Base-by-base conservation (phyloP, 805 yeast genomes). In the Sungouiozyma ichnusensis region DNA sequence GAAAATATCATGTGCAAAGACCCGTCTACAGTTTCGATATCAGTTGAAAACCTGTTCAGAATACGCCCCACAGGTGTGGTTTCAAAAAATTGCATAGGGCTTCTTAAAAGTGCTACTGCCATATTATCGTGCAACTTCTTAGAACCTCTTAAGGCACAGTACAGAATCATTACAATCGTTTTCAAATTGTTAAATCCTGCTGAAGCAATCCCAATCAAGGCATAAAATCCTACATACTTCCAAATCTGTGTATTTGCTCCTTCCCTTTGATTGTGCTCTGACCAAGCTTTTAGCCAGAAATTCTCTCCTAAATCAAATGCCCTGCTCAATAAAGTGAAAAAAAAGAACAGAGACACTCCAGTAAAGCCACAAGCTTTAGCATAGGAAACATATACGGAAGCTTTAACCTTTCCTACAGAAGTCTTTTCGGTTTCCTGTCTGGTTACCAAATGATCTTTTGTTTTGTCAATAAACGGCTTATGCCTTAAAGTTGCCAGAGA, bases 281-380 rank as follows among this genome's bases (percentile, higher is more conserved):
- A 74, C 88, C 88, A 81, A 46, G 71, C 65, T 48, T 79, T 80
- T 50, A 81, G 65, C 80, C 85, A 78, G 54, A 75, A 76, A 54
- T 73, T 77, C 37, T 76, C 74, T 7, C 65, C 61, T 17, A 67
- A 50, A 16, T 62, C 59, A 37, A 62, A 54, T 13, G 72, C 57
- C 15, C 69, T 66, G 3, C 63, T 48, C 27, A 61, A 20, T 50
- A 67, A 49, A 55, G 69, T 48, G 35, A 60, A 46, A 36, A 60
- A 50, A 47, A 77, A 51, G 39, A 68, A 58, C 1, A 66, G 40
- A n/a, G 58, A n/a, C 19, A 72, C 72, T 29, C 81, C 81, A 1
- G 55, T 20, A 27, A 64, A 49, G 5, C 79, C 73, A 58, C 85
- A 79, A 1, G 87, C 81, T 44, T 70, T 68, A 4, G 74, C 70